Conservation (phyloP, 2,329 filamentous ascomycete genomes). For the Periconia macrospinosa region DNA sequence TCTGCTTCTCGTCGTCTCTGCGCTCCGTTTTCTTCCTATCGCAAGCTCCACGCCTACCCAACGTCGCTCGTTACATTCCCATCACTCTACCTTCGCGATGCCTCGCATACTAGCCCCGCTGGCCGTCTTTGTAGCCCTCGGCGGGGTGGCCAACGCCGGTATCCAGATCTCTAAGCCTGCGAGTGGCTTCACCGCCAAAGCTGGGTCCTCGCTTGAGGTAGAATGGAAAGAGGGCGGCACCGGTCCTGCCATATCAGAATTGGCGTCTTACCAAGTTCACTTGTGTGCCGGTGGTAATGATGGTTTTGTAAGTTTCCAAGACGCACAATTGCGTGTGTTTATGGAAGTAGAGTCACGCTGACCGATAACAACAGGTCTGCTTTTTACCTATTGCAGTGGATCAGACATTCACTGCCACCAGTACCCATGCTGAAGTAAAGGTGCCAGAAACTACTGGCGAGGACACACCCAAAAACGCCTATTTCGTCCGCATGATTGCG, state of each 20-base stretch:
- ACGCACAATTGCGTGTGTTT: constrained; percentile 3
- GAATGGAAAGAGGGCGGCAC: constrained; percentile 60
- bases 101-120: constrained; percentile 28
- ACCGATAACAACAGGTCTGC: neutral
- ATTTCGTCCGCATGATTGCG: constrained; percentile 56
- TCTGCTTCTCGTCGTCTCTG: constrained; percentile 1
- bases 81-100: constrained; percentile 21
- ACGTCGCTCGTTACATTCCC: constrained; percentile 20
- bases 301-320: constrained; percentile 31
- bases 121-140: constrained; percentile 39
- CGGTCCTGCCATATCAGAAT: constrained; percentile 52
- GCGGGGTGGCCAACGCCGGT: constrained; percentile 52
- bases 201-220: constrained; percentile 55
- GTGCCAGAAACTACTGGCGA: constrained; percentile 27
- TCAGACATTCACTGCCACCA: constrained; percentile 48
- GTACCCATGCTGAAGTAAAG: constrained; percentile 42
- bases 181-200: constrained; percentile 54
- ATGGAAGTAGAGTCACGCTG: constrained; percentile 2
- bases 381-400: constrained; percentile 45
- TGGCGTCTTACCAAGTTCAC: constrained; percentile 60
- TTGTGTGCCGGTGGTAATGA: constrained; percentile 64
- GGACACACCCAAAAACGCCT: constrained; percentile 54
- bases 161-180: constrained; percentile 58
- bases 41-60: neutral
- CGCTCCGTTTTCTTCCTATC: neutral